A percentile compares a stretch with the other conserved stretches of the same genome.
Conservation (phyloP, 768 basidiomycete species). For the Leucogyrophana mollusca region DNA sequence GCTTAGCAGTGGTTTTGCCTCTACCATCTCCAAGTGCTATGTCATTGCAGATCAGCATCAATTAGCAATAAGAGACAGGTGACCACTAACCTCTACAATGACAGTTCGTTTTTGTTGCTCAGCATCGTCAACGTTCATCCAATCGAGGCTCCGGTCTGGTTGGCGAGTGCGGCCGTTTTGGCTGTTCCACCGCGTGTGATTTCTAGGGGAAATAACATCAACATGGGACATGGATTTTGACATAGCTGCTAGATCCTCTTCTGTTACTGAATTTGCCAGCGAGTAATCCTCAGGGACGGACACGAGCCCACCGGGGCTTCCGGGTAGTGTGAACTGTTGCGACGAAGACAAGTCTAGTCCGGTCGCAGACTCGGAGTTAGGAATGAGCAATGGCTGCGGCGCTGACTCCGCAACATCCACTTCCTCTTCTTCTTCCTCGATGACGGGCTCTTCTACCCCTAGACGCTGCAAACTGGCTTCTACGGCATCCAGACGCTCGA, state of each 20-base stretch:
- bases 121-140: constrained; percentile 40
- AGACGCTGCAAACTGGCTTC: constrained; percentile 77
- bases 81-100: constrained; percentile 65
- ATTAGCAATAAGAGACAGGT: constrained; percentile 1
- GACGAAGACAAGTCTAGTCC: constrained; percentile 31
- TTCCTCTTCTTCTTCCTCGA: constrained; percentile 50
- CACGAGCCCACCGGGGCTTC: constrained; percentile 49
- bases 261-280: constrained; percentile 53
- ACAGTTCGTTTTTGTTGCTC: constrained; percentile 55
- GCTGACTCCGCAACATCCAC: constrained; percentile 65
- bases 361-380: constrained; percentile 26
- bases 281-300: constrained; percentile 58
- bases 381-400: constrained; percentile 19
- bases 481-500: constrained; percentile 81
- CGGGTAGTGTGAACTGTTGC: constrained; percentile 52
- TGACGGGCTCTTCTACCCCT: constrained; percentile 54
- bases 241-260: constrained; percentile 71
- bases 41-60: background rate
- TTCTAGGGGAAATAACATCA: constrained; percentile 45
- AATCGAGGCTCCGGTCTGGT: constrained; percentile 38
- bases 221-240: constrained; percentile 77
- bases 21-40: constrained; percentile 73
- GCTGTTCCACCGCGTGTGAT: constrained; percentile 35
- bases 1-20: constrained; percentile 65
- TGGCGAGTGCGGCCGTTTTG: constrained; percentile 24